Evolutionary conservation across 2,329 filamentous ascomycete genomes (phyloP), one percentile per base, ranked within the genome.

Genomic region (Pseudogymnoascus sp.): DNA sequence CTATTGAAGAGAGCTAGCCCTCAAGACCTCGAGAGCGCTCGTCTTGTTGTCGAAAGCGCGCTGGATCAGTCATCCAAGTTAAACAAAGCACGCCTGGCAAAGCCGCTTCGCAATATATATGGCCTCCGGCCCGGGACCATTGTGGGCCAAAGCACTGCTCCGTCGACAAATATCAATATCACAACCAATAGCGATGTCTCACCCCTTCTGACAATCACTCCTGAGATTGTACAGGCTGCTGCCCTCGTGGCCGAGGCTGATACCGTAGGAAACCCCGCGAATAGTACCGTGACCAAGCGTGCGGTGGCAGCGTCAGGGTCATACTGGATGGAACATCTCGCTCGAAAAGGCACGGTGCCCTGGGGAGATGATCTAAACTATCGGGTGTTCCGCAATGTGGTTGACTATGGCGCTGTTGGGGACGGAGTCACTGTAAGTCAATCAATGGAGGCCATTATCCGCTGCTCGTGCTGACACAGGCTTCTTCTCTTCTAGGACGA

Each of bases 351-450:
- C 31, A 65, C 62, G 11, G 51, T 65, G 7, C 62, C 64, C 14
- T 66, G 51, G 63, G 63, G 63, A 12, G 29, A 64, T 16, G 59
- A 65, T 26, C 63, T 62, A 26, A 21, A 26, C 23, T 66, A 64
- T 18, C 18, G 54, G 1, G 65, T 68, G 5, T 67, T 65, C 26
- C 60, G 66, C 7, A 67, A 66, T 42, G 68, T 69, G 2, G 67
- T 66, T 18, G 62, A 63, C n/a, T 68, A 61, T 60, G 67, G 68
- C 3, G 67, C 68, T 7, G 64, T 40, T 59, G 67, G 68, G 6
- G 66, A 67, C 23, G 66, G 67, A 18, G 36, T 65, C 2, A 64
- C 64, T 7, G 60, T 66, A 31, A 66, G 64, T 65, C 6, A n/a
- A 18, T 23, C 29, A 29, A 18, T 36, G 36, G 11, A 23, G 23